A percentile compares a stretch with the other conserved stretches of the same genome.
These are phyloP conservation scores for Annulohypoxylon bovei DNA, from an alignment of 495 filamentous ascomycete species.

Conservation along the genomic window DNA sequence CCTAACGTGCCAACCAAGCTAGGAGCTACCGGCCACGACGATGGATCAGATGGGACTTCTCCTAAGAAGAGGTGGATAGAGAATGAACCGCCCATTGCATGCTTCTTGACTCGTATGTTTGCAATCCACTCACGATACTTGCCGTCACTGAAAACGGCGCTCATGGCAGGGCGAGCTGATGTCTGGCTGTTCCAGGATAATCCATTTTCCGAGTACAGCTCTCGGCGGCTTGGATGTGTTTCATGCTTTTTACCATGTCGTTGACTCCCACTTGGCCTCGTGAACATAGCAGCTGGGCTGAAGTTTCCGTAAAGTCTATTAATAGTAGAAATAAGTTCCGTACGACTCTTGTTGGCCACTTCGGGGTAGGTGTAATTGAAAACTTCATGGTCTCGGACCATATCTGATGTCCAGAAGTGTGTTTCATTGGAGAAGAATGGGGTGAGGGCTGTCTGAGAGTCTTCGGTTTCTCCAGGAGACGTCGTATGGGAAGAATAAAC, in stretches of 20 bases:
- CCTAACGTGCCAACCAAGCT: conserved; percentile 65
- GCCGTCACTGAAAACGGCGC: conserved; percentile 42
- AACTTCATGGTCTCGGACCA: conserved; percentile 51
- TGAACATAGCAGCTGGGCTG: conserved; percentile 51
- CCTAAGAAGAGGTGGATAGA: conserved; percentile 71
- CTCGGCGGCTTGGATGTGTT: not conserved
- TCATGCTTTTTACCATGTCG: conserved; percentile 1
- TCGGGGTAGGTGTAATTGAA: conserved; percentile 73
- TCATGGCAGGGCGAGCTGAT: conserved; percentile 26
- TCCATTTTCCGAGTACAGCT: conserved; percentile 9
- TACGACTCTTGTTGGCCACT: conserved; percentile 48
- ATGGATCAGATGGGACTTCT: conserved; percentile 49
- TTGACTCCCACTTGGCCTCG: conserved; percentile 10
- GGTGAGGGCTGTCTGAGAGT: conserved; percentile 53
- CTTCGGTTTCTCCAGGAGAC: conserved; percentile 51
- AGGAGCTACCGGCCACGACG: conserved; percentile 53
- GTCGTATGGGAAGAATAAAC: conserved; percentile 62
- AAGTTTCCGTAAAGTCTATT: conserved; percentile 64
- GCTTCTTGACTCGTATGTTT: conserved; percentile 66
- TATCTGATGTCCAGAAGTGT: conserved; percentile 61
- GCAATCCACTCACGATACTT: conserved; percentile 67
- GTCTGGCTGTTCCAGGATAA: conserved; percentile 39
- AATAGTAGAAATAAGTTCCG: conserved; percentile 55
- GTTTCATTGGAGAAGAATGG: conserved; percentile 59
- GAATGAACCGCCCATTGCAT: conserved; percentile 64